Evolutionary conservation across 176 grass and related monocot genomes (phyloP), one percentile per base, ranked within the genome.

Genomic region (Avena eriantha): DNA sequence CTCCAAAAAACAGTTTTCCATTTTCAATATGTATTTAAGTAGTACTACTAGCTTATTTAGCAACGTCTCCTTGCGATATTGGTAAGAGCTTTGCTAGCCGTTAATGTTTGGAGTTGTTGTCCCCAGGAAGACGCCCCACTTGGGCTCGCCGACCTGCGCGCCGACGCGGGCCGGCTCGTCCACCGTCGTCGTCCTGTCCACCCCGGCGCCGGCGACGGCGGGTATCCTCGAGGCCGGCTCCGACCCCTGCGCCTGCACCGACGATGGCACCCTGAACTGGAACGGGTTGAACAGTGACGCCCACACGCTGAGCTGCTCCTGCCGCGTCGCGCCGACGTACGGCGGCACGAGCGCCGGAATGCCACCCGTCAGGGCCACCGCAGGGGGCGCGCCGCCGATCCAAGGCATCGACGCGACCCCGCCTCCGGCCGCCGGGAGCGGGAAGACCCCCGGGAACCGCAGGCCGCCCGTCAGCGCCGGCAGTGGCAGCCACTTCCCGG

Each of bases 251-350:
- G 34, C 64, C 21, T 46, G 82, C 77, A 53, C 53, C 36, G 26
- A 78, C 18, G 49, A 18, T 16, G 7, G 90, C 14, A 77, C 78
- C 72, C 70, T 63, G 67, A 87, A 59, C 63, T 64, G 82, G 50
- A 88, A 41, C 78, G 86, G 90, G 82, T 91, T 88, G 90, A 91
- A 85, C 71, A 91, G 90, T 45, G 86, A 88, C 33, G 86, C 86
- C 90, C 90, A 91, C 71, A 91, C 51, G 86, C 71, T 91, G 34
- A 91, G 45, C 63, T 88, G 82, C 63, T 91, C 90, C 86, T 91
- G 86, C 54, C 90, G 45, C 33, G 86, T 88, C 33, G 82, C 82
- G 53, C 82, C 86, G 43, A 91, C 24, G 77, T 77, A 88, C 17
- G 86, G 82, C n/a, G 80, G 88, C 54, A 86, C 84, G 45, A 87